Conservation (phyloP, 176 grass and related monocot species). For the Cenchrus purpureus region DNA sequence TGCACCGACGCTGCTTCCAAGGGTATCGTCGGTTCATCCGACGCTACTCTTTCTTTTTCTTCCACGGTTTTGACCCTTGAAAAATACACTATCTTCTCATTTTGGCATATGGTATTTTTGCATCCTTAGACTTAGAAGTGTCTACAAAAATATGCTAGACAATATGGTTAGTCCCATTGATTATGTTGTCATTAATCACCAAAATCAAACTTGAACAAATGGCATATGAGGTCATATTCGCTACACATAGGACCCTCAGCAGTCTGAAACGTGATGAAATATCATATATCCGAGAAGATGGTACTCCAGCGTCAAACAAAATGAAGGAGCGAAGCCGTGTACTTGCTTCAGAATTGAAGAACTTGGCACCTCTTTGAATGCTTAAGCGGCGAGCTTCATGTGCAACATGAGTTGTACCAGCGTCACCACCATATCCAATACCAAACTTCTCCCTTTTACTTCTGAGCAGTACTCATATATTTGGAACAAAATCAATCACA, state of each 20-base stretch:
- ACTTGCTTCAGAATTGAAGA: not conserved
- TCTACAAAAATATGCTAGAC: no score
- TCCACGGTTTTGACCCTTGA: no score
- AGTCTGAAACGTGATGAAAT: conserved; percentile 46
- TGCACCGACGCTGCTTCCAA: no score
- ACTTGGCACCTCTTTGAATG: conserved; percentile 18
- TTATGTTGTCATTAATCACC: no score
- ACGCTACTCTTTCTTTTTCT: no score
- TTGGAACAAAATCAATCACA: not conserved
- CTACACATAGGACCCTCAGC: conserved; percentile 9
- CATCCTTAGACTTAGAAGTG: no score
- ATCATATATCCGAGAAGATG: conserved; percentile 38
- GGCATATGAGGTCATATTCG: no score
- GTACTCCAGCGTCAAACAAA: conserved; percentile 29
- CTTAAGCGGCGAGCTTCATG: conserved; percentile 13
- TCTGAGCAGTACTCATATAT: not conserved
- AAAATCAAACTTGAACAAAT: no score
- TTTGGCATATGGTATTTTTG: no score
- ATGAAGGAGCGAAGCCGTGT: conserved; percentile 34
- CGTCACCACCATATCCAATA: not conserved
- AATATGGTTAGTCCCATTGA: no score
- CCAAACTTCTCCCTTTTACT: conserved; percentile 34
- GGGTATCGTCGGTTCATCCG: no score
- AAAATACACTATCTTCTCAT: no score
- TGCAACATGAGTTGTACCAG: not conserved